Conservation (phyloP, 495 filamentous ascomycete genomes). For the Evansstolkia leycettana region DNA sequence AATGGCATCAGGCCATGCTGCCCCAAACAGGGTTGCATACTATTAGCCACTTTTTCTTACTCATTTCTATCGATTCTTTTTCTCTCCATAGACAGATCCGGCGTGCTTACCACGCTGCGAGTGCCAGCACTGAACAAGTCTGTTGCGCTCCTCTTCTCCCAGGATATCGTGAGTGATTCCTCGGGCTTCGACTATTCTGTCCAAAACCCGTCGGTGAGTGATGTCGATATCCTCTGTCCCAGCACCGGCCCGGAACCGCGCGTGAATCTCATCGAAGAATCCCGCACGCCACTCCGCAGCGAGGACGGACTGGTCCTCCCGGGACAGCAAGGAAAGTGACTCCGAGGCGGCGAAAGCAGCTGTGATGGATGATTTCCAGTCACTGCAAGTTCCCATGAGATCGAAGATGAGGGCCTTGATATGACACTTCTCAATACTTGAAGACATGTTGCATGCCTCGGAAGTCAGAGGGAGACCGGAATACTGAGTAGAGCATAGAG, state of each 20-base stretch:
- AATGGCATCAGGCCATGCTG: too few relatives aligned
- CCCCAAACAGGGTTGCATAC: too few relatives aligned
- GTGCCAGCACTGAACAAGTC: too few relatives aligned
- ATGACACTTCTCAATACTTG: too few relatives aligned
- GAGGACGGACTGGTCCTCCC: slow-evolving; percentile 1
- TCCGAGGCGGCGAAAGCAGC: slow-evolving; percentile 14
- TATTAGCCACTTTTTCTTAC: too few relatives aligned
- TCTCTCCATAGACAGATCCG: too few relatives aligned
- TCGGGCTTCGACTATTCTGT: slow-evolving; percentile 4
- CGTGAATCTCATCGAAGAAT: slow-evolving; percentile 11
- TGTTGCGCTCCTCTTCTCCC: too few relatives aligned
- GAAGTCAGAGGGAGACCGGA: too few relatives aligned
- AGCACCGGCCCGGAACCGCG: slow-evolving; percentile 4
- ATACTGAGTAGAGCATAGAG: too few relatives aligned
- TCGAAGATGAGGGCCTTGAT: slow-evolving; percentile 33
- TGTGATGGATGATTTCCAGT: slow-evolving; percentile 22
- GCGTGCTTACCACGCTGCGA: too few relatives aligned
- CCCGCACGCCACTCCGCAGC: slow-evolving; percentile 10
- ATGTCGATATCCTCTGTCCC: slow-evolving; percentile 14
- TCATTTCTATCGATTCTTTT: too few relatives aligned
- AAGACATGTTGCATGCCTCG: too few relatives aligned
- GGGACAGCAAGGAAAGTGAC: neutral
- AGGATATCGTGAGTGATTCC: neutral
- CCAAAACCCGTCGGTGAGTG: slow-evolving; percentile 14
- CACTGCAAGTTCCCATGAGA: slow-evolving; percentile 34